These are phyloP conservation scores for Podila clonocystis DNA, from an alignment of 192 early-diverging fungal species.

Conservation along the genomic window DNA sequence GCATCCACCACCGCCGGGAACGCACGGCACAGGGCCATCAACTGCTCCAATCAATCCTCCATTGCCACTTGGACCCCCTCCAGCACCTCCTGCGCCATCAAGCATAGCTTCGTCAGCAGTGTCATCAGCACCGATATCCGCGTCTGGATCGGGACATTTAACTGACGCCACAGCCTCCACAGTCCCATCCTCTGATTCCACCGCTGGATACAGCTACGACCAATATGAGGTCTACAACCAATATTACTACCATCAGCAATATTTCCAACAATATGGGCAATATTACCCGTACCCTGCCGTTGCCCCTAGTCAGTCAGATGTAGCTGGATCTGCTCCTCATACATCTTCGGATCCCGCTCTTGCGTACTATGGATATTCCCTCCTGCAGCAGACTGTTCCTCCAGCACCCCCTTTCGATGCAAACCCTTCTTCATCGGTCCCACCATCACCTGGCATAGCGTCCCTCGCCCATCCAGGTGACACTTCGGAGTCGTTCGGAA, in stretches of 20 bases:
- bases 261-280: conserved; percentile 47
- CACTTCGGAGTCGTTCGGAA: background rate
- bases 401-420: conserved; percentile 16
- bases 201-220: conserved; percentile 33
- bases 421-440: background rate
- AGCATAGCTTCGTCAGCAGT: conserved; percentile 1
- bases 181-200: conserved; percentile 1
- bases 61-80: conserved; percentile 43
- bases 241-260: conserved; percentile 50
- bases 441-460: background rate
- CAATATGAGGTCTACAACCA: conserved; percentile 49
- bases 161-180: no score
- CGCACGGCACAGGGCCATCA: background rate
- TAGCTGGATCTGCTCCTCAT: conserved; percentile 12
- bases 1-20: conserved; percentile 32
- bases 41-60: conserved; percentile 47
- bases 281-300: conserved; percentile 35
- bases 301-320: conserved; percentile 1
- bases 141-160: no score
- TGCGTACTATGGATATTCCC: conserved; percentile 43
- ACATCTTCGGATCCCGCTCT: conserved; percentile 32
- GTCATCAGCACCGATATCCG: background rate
- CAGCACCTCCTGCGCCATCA: conserved; percentile 5
- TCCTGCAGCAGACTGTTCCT: background rate
- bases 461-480: conserved; percentile 2